Base-by-base conservation (phyloP, 2,329 filamentous ascomycete genomes). In the Cucurbitaria berberidis region DNA sequence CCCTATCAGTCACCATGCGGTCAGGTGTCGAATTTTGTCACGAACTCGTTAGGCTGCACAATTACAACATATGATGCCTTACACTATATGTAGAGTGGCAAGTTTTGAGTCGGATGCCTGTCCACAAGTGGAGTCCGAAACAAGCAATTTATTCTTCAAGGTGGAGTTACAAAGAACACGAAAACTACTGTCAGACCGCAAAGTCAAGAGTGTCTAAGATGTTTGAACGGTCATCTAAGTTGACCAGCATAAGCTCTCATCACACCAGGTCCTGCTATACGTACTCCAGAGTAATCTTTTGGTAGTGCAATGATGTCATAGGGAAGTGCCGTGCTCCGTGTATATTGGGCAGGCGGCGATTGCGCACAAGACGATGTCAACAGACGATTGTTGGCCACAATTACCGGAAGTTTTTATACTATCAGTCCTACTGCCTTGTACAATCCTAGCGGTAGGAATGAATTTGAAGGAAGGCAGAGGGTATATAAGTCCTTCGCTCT, bases 41-140 rank as follows among this genome's bases (percentile, higher is more conserved):
- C 30, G 3, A n/a, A n/a, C n/a, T n/a, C n/a, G n/a, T n/a, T n/a
- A n/a, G 27, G 32, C 27, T 36, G 43, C 43, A 36, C 30, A 34
- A 54, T 46, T 35, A 49, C 42, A 40, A 50, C 36, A 49, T 42
- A 38, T 45, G 26, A 16, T 29, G 34, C 29, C 21, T 40, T 34
- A 42, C 51, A 54, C 51, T 60, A 53, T 48, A 51, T 53, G 50
- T 48, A 63, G 50, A 62, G 53, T 56, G 48, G 39, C 35, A 40
- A 48, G 22, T 45, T 44, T 63, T 53, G 55, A 63, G 60, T 38
- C 59, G 52, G 54, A 48, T 42, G 16, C 22, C n/a, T 39, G 32
- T 55, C 63, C 54, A 56, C 57, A 57, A 64, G 55, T 57, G 61
- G 48, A 46, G 26, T 49, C 15, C 42, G 55, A 36, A 42, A 47